Evolutionary conservation across 2,329 filamentous ascomycete genomes (phyloP).

Genomic region (Fusarium tanahbumbuense): DNA sequence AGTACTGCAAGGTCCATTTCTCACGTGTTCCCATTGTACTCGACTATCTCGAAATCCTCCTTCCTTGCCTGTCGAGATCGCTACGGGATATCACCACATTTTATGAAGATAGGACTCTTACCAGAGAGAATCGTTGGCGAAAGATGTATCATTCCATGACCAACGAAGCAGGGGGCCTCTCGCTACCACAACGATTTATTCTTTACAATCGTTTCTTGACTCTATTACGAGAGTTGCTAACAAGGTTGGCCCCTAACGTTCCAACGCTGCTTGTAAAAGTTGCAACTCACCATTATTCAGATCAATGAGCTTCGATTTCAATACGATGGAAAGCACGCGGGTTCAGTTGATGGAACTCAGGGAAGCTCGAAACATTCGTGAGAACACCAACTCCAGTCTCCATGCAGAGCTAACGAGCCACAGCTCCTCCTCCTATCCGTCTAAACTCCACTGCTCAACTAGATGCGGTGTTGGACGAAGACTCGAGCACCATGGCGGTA

Average conservation of each 20-base stretch:
- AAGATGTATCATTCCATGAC: constrained; percentile 69
- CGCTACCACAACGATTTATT: constrained; percentile 64
- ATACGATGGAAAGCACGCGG: constrained; percentile 62
- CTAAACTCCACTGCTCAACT: constrained; percentile 51
- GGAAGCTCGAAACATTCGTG: constrained; percentile 65
- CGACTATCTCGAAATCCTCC: constrained; percentile 66
- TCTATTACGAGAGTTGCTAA: constrained; percentile 62
- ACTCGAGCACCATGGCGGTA: constrained; percentile 36
- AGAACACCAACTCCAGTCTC: constrained; percentile 39
- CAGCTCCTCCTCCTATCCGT: constrained; percentile 53
- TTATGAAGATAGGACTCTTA: constrained; percentile 62
- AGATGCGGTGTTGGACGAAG: constrained; percentile 49
- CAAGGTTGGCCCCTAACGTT: constrained; percentile 55
- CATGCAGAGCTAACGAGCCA: constrained; percentile 18
- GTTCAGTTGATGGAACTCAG: constrained; percentile 63
- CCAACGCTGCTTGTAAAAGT: not conserved
- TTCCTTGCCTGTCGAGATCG: constrained; percentile 66
- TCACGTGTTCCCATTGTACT: constrained; percentile 62
- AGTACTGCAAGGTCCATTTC: constrained; percentile 64
- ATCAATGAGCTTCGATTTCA: constrained; percentile 66
- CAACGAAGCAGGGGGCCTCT: constrained; percentile 63
- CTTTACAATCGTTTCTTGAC: constrained; percentile 67
- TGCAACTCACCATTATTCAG: constrained; percentile 42
- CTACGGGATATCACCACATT: constrained; percentile 64
- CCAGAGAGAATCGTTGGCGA: constrained; percentile 65